phyloP scores from a whole-genome alignment of 192 early-diverging fungal genomes.

The Entomortierella parvispora region DNA sequence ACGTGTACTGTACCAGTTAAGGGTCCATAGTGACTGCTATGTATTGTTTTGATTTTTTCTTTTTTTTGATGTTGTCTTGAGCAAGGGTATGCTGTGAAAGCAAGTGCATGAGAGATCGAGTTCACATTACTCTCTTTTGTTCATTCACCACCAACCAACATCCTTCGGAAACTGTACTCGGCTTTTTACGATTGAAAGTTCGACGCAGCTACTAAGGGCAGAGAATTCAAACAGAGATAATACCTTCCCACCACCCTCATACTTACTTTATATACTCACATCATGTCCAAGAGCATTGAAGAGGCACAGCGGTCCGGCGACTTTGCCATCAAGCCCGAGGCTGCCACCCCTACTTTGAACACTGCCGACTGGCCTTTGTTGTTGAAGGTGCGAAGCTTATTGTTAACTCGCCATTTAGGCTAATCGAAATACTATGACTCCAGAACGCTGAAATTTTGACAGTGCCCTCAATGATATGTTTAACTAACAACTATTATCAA shows the following conservation, averaged over 20 bases:
- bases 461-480: too few species aligned
- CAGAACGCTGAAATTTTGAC: too few species aligned
- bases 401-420: neutral
- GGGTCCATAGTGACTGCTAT: too few species aligned
- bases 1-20: too few species aligned
- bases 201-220: slow-evolving; percentile 53
- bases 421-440: neutral
- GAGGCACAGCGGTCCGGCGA: slow-evolving; percentile 53
- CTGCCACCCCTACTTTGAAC: slow-evolving; percentile 81
- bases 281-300: slow-evolving; percentile 47
- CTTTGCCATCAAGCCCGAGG: slow-evolving; percentile 85
- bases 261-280: neutral
- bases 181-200: slow-evolving; percentile 49
- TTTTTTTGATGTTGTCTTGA: slow-evolving; percentile 6
- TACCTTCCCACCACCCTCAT: neutral
- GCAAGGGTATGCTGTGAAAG: too few species aligned
- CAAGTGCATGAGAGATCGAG: neutral
- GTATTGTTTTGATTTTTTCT: slow-evolving; percentile 8
- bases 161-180: slow-evolving; percentile 52
- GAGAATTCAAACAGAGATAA: slow-evolving; percentile 23
- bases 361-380: slow-evolving; percentile 97
- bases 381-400: slow-evolving; percentile 71
- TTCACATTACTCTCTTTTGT: neutral
- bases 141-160: slow-evolving; percentile 9
- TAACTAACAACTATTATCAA: too few species aligned